Conservation (phyloP, 106 monocot genomes). For the Acorus gramineus region DNA sequence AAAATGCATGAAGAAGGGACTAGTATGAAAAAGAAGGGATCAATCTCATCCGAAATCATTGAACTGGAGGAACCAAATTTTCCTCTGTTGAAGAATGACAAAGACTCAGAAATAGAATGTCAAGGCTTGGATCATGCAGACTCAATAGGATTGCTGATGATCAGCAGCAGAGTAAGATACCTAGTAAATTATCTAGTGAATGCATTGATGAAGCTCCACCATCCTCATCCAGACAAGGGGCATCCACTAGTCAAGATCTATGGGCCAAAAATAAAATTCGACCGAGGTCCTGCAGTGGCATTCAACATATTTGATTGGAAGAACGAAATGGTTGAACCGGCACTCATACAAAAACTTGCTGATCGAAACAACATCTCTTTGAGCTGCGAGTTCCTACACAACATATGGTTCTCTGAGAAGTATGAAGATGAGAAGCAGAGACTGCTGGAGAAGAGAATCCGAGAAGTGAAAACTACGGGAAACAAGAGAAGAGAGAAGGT, state of each 20-base stretch:
- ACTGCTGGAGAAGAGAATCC: constrained; percentile 27
- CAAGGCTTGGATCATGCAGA: constrained; percentile 64
- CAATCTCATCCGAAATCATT: constrained; percentile 7
- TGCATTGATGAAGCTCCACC: constrained; percentile 51
- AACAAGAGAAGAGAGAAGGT: constrained; percentile 10
- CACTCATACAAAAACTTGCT: constrained; percentile 73
- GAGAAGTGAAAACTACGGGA: constrained; percentile 2
- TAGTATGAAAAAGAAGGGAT: background rate
- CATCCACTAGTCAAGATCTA: constrained; percentile 51
- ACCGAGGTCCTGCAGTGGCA: constrained; percentile 57
- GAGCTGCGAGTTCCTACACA: constrained; percentile 44
- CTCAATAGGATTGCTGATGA: constrained; percentile 49
- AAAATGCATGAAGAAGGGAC: background rate
- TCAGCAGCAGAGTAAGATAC: constrained; percentile 50
- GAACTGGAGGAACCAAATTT: constrained; percentile 8
- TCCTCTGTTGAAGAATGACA: background rate
- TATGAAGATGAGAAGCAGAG: constrained; percentile 26
- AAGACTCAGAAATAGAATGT: constrained; percentile 26
- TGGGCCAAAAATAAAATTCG: constrained; percentile 62
- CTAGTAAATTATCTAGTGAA: constrained; percentile 68
- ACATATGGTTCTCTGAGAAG: constrained; percentile 48
- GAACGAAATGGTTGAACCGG: constrained; percentile 63
- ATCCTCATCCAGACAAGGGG: constrained; percentile 37
- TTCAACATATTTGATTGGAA: constrained; percentile 92
- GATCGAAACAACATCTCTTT: constrained; percentile 70